Base-by-base conservation (phyloP, 192 early-diverging fungal genomes). In the Coemansia guatemalensis region DNA sequence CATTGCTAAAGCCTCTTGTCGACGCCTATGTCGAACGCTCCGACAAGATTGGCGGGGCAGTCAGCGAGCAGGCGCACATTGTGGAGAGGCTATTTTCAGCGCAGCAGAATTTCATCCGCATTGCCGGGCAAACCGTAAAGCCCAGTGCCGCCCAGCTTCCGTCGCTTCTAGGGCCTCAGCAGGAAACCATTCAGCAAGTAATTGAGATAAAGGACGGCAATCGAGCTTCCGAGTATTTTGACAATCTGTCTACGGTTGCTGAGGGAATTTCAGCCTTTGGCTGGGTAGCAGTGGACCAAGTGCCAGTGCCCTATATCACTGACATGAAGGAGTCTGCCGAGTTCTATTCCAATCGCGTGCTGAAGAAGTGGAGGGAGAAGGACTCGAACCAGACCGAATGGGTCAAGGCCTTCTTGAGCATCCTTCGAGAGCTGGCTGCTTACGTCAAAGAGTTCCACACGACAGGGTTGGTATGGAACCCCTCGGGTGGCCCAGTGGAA, bases 381-480 rank as follows among this genome's bases (percentile, higher is more conserved):
- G 92, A 94, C 73, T 66, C 84, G 49, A 85, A 78, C 41, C 91
- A 95, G 55, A 88, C 91, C 62, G 89, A 94, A 56, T 99, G 94
- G 93, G 89, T 88, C 17, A 89, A 88, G 62, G 72, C 84, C 20
- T 95, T 85, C 64, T 62, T 89, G 33, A 67, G 71, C 14, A 68
- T 95, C 32, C 75, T 97, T 56, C 83, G 84, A 12, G 91, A 89
- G 60, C 74, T 99, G 20, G 86, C 90, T 18, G 82, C 66, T 22
- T 99, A 95, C 76, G 94, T 99, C 50, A 94, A 94, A 71, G 85
- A 92, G 75, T 76, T 83, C 73, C 92, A 95, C 73, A 89, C 88
- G 0, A 96, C 92, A 44, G 97, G 97, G 5, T 69, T 97, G 21
- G 82, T 85, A 4, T 99, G 97, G 97, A 97, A 96, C 75, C 87